phyloP scores from a whole-genome alignment of 1,139 yeast species.

The Taphrina deformans region DNA sequence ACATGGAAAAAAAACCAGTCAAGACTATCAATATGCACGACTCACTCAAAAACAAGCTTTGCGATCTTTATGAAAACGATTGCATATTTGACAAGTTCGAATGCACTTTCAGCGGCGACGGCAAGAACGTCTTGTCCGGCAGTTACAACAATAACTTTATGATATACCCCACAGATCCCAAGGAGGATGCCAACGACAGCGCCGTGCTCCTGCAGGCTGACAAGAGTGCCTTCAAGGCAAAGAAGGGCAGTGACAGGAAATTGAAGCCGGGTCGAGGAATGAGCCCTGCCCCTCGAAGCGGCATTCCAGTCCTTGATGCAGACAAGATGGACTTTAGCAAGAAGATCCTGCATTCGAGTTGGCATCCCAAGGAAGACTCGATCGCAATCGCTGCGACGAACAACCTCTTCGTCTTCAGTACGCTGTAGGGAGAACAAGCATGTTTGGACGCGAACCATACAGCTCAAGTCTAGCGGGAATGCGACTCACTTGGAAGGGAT shows the following conservation, averaged over 20 bases:
- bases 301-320: conserved; percentile 49
- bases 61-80: conserved; percentile 97
- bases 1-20: conserved; percentile 93
- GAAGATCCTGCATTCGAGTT: conserved; percentile 90
- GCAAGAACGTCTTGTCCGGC: conserved; percentile 91
- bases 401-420: conserved; percentile 56
- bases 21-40: conserved; percentile 95
- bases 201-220: conserved; percentile 95
- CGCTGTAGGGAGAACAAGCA: conserved; percentile 40
- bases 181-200: conserved; percentile 59
- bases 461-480: neutral
- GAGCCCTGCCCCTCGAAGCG: conserved; percentile 26
- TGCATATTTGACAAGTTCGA: conserved; percentile 98
- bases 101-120: conserved; percentile 92
- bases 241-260: conserved; percentile 52
- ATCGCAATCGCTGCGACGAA: conserved; percentile 99
- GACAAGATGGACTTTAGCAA: conserved; percentile 92
- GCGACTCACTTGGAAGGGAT: neutral
- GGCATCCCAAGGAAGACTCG: conserved; percentile 97
- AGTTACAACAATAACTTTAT: conserved; percentile 94
- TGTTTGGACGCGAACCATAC: neutral
- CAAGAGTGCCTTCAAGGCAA: conserved; percentile 88
- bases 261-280: conserved; percentile 32
- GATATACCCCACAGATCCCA: conserved; percentile 75
- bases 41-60: conserved; percentile 84